Percentiles rank a stretch among this genome's conserved stretches.
phyloP scores from a whole-genome alignment of 1,284 basidiomycete species.

The Trichosporon ovoides region DNA sequence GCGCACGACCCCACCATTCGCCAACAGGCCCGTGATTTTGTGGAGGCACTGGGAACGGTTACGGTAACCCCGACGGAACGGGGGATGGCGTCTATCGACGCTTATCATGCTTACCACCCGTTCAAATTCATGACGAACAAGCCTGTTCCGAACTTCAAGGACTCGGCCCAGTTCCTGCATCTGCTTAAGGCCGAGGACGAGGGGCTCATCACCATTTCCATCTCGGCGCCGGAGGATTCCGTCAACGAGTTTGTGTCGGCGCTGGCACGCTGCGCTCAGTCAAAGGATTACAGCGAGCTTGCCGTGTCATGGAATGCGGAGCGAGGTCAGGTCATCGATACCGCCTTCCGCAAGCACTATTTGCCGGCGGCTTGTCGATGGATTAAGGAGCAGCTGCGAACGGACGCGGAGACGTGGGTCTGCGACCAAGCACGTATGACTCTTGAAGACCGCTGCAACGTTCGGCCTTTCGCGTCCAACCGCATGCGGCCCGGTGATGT shows the following conservation, averaged over 20 bases:
- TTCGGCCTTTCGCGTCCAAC: conserved; percentile 63
- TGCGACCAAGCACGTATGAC: conserved; percentile 48
- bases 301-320: conserved; percentile 91
- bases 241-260: conserved; percentile 59
- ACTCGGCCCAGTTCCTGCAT: conserved; percentile 74
- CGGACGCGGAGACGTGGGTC: conserved; percentile 82
- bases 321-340: conserved; percentile 69
- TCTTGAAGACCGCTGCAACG: conserved; percentile 46
- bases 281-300: conserved; percentile 77
- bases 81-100: conserved; percentile 84
- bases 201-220: conserved; percentile 70
- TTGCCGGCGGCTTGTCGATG: conserved; percentile 78
- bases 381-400: conserved; percentile 81
- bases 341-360: conserved; percentile 66
- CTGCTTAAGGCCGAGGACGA: conserved; percentile 89
- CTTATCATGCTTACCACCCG: conserved; percentile 82
- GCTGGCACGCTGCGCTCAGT: conserved; percentile 75
- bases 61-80: conserved; percentile 84
- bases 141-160: conserved; percentile 65
- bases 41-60: conserved; percentile 71
- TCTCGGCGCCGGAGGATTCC: conserved; percentile 58
- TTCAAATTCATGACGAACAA: conserved; percentile 95
- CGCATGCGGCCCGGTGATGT: conserved; percentile 65
- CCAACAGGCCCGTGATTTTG: conserved; percentile 69
- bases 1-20: conserved; percentile 88